A percentile compares a stretch with the other conserved stretches of the same genome.
Conservation (phyloP, 768 basidiomycete species). For the Asterophora lycoperdoides region DNA sequence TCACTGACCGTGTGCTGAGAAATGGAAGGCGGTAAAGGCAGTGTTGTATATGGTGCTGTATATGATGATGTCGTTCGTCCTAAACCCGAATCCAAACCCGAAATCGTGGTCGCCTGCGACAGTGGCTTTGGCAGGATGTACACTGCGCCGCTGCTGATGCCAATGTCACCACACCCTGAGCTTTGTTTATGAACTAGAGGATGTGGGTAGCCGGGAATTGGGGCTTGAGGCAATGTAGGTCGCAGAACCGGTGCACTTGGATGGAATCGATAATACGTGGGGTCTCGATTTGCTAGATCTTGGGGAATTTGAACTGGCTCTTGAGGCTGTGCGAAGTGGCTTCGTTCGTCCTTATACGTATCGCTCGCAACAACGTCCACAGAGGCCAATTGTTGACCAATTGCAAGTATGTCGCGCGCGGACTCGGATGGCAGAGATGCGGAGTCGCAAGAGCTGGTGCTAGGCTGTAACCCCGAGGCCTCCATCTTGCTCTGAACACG, state of each 20-base stretch:
- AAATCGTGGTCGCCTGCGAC: neutral
- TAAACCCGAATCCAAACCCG: neutral
- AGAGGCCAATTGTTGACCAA: too few species aligned
- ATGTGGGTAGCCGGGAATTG: neutral
- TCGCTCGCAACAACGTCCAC: too few species aligned
- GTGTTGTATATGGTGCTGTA: neutral
- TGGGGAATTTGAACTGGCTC: too few species aligned
- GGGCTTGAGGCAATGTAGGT: neutral
- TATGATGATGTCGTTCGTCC: neutral
- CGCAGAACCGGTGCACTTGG: neutral
- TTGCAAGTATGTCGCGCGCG: too few species aligned
- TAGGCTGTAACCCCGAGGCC: slow-evolving; percentile 10
- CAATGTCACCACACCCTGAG: neutral
- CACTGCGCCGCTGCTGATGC: slow-evolving; percentile 3
- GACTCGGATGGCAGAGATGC: neutral
- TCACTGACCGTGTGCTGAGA: neutral
- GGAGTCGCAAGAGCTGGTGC: neutral
- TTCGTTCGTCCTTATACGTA: too few species aligned
- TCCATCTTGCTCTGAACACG: slow-evolving; percentile 41
- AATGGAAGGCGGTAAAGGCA: neutral
- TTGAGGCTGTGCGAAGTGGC: too few species aligned
- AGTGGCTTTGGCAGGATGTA: slow-evolving; percentile 17
- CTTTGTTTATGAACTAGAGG: slow-evolving; percentile 1
- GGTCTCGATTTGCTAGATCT: too few species aligned
- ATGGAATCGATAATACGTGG: neutral